Evolutionary conservation across 495 filamentous ascomycete species (phyloP).

Genomic region (Penicillium subrubescens): DNA sequence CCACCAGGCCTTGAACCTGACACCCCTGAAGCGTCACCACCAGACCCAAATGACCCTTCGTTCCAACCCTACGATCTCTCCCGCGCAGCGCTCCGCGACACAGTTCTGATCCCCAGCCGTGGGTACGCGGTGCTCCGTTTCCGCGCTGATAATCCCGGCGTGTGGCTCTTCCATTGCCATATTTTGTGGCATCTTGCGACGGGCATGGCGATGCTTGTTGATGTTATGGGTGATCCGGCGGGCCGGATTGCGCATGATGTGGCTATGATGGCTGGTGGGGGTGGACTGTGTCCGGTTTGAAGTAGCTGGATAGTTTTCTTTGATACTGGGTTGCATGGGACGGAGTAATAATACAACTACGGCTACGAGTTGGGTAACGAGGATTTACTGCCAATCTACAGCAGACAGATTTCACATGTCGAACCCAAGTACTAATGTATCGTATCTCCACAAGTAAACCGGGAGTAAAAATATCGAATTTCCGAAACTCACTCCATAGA

Average conservation of each 20-base stretch:
- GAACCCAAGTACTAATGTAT: background rate
- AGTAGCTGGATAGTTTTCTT: background rate
- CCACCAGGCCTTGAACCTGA: slow-evolving; percentile 27
- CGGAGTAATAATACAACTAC: background rate
- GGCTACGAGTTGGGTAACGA: background rate
- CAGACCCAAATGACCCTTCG: background rate
- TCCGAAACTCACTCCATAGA: background rate
- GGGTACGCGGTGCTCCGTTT: slow-evolving; percentile 67
- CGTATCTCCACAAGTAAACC: background rate
- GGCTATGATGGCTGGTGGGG: background rate
- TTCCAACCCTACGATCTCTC: slow-evolving; percentile 41
- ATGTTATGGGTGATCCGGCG: slow-evolving; percentile 29
- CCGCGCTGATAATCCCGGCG: slow-evolving; percentile 65
- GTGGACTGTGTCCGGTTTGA: background rate
- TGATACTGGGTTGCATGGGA: background rate
- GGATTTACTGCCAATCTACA: background rate
- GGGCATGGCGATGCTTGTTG: slow-evolving; percentile 49
- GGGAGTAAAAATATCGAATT: background rate
- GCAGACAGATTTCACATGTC: background rate
- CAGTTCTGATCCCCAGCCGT: slow-evolving; percentile 56
- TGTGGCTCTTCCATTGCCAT: slow-evolving; percentile 63
- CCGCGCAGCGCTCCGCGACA: slow-evolving; percentile 51
- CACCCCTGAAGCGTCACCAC: background rate
- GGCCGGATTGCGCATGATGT: slow-evolving; percentile 23
- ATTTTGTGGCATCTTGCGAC: slow-evolving; percentile 64